These are phyloP conservation scores for Erysimum pusillum DNA, from an alignment of 441 rosid genomes.

Conservation along the genomic window DNA sequence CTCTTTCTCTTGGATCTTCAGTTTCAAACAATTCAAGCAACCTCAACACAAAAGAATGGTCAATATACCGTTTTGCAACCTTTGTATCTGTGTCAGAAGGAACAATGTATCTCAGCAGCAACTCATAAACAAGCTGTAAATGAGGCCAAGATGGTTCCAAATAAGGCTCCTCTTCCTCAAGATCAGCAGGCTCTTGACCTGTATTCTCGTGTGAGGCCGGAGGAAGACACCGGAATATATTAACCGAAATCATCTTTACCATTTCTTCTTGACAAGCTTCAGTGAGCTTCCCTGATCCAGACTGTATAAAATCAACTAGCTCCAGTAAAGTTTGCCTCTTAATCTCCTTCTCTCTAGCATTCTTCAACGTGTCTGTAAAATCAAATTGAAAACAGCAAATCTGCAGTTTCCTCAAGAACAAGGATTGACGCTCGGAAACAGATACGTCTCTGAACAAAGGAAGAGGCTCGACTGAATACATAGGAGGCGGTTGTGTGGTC, in stretches of 20 bases:
- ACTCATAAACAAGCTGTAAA: constrained; percentile 82
- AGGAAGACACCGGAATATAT: constrained; percentile 81
- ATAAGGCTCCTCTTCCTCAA: constrained; percentile 90
- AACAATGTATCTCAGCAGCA: constrained; percentile 70
- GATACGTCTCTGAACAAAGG: constrained; percentile 78
- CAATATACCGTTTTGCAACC: constrained; percentile 80
- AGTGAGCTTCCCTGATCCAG: constrained; percentile 74
- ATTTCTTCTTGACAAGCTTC: constrained; percentile 86
- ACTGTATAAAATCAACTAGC: constrained; percentile 82
- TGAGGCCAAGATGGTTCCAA: constrained; percentile 93
- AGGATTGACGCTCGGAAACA: constrained; percentile 62
- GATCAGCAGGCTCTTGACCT: constrained; percentile 81
- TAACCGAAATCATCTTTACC: constrained; percentile 76
- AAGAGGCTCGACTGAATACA: constrained; percentile 71
- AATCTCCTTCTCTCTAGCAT: constrained; percentile 83
- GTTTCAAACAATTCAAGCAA: constrained; percentile 87
- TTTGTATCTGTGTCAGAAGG: constrained; percentile 82
- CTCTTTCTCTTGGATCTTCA: constrained; percentile 90
- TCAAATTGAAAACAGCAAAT: constrained; percentile 81
- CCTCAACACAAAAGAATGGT: constrained; percentile 82
- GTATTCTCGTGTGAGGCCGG: constrained; percentile 84
- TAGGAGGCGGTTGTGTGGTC: constrained; percentile 59
- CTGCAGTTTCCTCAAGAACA: constrained; percentile 81
- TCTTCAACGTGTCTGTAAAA: constrained; percentile 62
- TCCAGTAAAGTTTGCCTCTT: constrained; percentile 83